Evolutionary conservation across 345 rosid species (phyloP), one percentile per base, ranked within the genome.

Genomic region (Eucalyptus brandiana): DNA sequence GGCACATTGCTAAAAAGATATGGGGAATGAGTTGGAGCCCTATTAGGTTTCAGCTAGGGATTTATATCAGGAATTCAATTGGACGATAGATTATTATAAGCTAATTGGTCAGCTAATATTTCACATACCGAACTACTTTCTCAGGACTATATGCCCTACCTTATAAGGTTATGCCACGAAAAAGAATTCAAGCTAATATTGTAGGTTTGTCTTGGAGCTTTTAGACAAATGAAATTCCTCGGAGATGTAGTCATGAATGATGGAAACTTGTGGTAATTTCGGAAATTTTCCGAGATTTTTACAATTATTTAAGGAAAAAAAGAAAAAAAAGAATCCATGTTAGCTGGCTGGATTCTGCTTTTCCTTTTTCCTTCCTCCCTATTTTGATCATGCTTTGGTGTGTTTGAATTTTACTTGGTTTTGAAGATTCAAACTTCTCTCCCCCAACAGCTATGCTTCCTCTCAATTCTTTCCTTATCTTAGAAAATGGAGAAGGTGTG

Each of bases 401-500:
- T 89, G 89, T 90, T 88, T 51, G 51, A 34, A 88, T 80, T 47
- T 86, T 87, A 88, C 90, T 80, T 91, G 87, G 89, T 58, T 62
- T 76, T 88, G 42, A 90, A 90, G 90, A 88, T 89, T 91, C 90
- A 88, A 90, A 88, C 88, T 58, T 28, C 40, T 76, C 56, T 30
- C 30, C 62, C 26, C 87, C 87, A 90, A 90, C 88, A 54, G 69
- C 83, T 76, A 85, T 83, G 87, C 65, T 86, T 47, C 87, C 45
- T 47, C 62, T 86, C 40, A 86, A 62, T 53, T 6, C 86, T 62
- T 91, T 88, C 90, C 89, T 91, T 92, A 86, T 88, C 93, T 92
- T 92, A 87, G 94, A 89, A 92, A 93, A 88, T 65, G 90, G 89
- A 89, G 88, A 89, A 91, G 87, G 86, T 72, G 90, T 60, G 91